Evolutionary conservation across 306 rosid species (phyloP).

Genomic region (Fragaria iinumae): DNA sequence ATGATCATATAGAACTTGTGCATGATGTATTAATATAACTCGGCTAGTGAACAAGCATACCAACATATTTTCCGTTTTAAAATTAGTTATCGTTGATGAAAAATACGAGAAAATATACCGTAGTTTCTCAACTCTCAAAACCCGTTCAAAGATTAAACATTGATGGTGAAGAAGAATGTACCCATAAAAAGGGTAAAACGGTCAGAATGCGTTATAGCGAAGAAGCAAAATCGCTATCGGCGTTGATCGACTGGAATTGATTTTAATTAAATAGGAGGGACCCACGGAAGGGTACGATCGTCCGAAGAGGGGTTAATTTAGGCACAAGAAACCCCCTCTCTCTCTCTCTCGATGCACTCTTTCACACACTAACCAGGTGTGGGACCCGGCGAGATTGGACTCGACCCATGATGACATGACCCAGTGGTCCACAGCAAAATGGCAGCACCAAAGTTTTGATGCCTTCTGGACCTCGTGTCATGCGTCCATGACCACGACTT

Average conservation of each 20-base stretch:
- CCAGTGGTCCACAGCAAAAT: constrained; percentile 10
- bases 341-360: neutral
- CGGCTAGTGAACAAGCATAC: too few relatives aligned
- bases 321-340: constrained; percentile 20
- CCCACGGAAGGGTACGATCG: constrained; percentile 6
- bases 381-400: constrained; percentile 13
- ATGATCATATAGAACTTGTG: neutral
- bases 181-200: neutral
- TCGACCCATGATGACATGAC: neutral
- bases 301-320: constrained; percentile 27
- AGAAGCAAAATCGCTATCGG: neutral
- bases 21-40: neutral
- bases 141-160: neutral
- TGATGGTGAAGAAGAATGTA: neutral
- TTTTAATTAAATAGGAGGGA: neutral
- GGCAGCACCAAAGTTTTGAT: neutral
- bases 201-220: neutral
- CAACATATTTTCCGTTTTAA: too few relatives aligned
- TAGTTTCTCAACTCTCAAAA: neutral
- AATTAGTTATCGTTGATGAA: too few relatives aligned
- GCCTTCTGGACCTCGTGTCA: neutral
- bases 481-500: neutral
- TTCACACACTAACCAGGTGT: constrained; percentile 10
- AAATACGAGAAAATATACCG: neutral
- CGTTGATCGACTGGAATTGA: neutral